Evolutionary conservation across 106 monocot species (phyloP).

Genomic region (Ottelia alismoides): DNA sequence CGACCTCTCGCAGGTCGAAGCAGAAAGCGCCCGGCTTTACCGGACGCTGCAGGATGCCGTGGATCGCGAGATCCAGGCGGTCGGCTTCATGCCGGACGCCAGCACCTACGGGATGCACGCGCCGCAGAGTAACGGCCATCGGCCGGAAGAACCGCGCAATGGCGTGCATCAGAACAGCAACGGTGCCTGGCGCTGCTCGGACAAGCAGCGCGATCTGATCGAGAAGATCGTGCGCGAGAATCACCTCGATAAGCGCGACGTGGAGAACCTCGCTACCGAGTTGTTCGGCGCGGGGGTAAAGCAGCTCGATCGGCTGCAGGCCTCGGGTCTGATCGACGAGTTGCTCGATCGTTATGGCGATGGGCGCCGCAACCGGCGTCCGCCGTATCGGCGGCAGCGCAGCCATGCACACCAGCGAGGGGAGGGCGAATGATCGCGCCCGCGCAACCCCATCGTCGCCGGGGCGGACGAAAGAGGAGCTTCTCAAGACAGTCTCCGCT

Average conservation of each 20-base stretch:
- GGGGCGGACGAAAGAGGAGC: not conserved
- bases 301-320: not conserved
- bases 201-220: not conserved
- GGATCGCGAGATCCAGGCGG: too few relatives aligned
- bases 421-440: too few relatives aligned
- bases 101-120: too few relatives aligned
- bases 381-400: too few relatives aligned
- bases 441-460: too few relatives aligned
- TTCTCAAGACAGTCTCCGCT: not conserved
- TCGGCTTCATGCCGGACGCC: not conserved
- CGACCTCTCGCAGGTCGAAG: not conserved
- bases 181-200: too few relatives aligned
- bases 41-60: not conserved
- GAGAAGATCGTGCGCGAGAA: not conserved
- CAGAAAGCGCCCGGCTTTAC: not conserved
- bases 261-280: not conserved
- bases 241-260: not conserved
- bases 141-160: not conserved
- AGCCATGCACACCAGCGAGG: too few relatives aligned
- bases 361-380: too few relatives aligned
- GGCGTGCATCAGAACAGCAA: not conserved
- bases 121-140: not conserved
- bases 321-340: not conserved
- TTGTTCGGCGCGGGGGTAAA: not conserved
- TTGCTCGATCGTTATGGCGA: not conserved